These are phyloP conservation scores for Vanderwaltozyma verrucispora DNA, from an alignment of 805 yeast species.

Conservation along the genomic window DNA sequence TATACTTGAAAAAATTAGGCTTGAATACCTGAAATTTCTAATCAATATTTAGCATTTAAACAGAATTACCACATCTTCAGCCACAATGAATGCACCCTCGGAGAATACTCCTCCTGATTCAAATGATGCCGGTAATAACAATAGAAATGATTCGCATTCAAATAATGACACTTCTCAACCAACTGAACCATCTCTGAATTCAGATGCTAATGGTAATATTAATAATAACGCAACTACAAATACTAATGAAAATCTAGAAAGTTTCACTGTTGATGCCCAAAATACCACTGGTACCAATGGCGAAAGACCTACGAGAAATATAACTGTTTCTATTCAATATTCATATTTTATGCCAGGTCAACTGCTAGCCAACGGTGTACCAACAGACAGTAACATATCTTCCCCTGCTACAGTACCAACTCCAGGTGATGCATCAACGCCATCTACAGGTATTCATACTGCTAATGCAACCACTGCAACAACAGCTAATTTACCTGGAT, in stretches of 20 bases:
- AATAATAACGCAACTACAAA: no score
- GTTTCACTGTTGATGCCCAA: no score
- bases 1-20: no score
- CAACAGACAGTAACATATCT: not conserved
- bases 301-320: slow-evolving; percentile 14
- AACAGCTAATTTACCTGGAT: not conserved
- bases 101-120: slow-evolving; percentile 1
- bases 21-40: no score
- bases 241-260: no score
- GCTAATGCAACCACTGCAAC: not conserved
- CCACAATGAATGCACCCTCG: not conserved
- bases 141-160: slow-evolving; percentile 1
- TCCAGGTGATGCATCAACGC: slow-evolving; percentile 3
- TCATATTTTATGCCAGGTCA: slow-evolving; percentile 11
- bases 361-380: not conserved
- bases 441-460: not conserved
- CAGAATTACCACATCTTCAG: no score
- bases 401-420: slow-evolving; percentile 26
- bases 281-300: not conserved
- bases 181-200: no score
- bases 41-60: no score
- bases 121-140: not conserved
- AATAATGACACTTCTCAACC: not conserved
- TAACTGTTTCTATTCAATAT: slow-evolving; percentile 25
- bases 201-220: no score